Evolutionary conservation across 208 protist species (phyloP).

Genomic region (Trypanosoma avium): DNA sequence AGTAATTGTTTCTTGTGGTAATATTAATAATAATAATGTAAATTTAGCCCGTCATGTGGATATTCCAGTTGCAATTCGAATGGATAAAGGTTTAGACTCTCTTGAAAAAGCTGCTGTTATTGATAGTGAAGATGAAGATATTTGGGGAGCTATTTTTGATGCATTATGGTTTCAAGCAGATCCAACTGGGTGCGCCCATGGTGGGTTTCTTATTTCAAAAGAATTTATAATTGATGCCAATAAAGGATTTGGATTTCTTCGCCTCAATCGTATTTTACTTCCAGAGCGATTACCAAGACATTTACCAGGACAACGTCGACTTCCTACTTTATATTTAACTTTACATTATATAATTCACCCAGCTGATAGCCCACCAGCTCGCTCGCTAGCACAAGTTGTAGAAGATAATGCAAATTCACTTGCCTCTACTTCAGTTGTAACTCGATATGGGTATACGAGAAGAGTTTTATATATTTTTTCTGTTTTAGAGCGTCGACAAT

Average conservation of each 20-base stretch:
- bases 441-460: slow-evolving; percentile 42
- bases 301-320: slow-evolving; percentile 23
- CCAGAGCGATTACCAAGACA: slow-evolving; percentile 16
- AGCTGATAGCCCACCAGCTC: slow-evolving; percentile 16
- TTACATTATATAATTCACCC: slow-evolving; percentile 18
- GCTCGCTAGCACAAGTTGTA: slow-evolving; percentile 17
- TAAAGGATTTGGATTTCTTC: slow-evolving; percentile 38
- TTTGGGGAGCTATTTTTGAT: slow-evolving; percentile 64
- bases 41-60: not conserved
- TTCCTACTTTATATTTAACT: slow-evolving; percentile 12
- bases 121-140: slow-evolving; percentile 30
- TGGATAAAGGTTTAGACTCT: not conserved
- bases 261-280: slow-evolving; percentile 34
- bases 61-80: slow-evolving; percentile 14
- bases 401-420: not conserved
- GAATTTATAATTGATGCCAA: slow-evolving; percentile 12
- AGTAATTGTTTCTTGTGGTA: no score
- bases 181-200: slow-evolving; percentile 38
- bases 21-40: not conserved
- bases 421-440: slow-evolving; percentile 14
- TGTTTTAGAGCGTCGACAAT: slow-evolving; percentile 47
- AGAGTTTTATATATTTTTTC: slow-evolving; percentile 43
- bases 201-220: slow-evolving; percentile 42
- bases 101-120: not conserved
- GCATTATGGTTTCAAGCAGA: slow-evolving; percentile 78